Evolutionary conservation across 176 grass and related monocot genomes (phyloP).

Genomic region (Tillandsia fasciculata): DNA sequence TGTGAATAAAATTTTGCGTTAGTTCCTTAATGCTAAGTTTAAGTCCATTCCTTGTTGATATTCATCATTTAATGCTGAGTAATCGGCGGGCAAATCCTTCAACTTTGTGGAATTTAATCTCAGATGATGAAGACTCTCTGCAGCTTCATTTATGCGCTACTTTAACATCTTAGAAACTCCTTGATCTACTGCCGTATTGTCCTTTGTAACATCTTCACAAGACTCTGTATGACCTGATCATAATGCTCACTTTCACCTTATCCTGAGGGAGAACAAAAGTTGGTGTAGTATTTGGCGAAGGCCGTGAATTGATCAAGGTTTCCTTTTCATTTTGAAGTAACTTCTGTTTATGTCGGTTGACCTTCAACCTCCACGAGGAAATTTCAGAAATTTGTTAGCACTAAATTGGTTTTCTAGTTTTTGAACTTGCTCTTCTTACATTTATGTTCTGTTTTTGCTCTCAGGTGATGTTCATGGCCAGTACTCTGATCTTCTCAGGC

Average conservation of each 20-base stretch:
- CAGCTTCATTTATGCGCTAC: neutral
- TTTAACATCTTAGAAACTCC: too few relatives aligned
- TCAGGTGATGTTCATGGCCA: conserved; percentile 30
- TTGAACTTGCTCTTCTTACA: neutral
- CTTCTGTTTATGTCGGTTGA: neutral
- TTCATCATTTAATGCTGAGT: neutral
- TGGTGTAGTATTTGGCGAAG: neutral
- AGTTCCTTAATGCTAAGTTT: neutral
- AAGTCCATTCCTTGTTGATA: neutral
- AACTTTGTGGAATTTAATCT: neutral
- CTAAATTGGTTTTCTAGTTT: neutral
- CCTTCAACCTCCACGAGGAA: neutral
- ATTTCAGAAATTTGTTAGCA: neutral
- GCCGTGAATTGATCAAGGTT: neutral
- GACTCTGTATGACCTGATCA: too few relatives aligned
- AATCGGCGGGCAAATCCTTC: neutral
- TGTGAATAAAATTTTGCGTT: too few relatives aligned
- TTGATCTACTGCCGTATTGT: too few relatives aligned
- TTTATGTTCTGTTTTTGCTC: neutral
- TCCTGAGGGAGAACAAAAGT: neutral
- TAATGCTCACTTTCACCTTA: too few relatives aligned
- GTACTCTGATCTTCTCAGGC: conserved; percentile 25
- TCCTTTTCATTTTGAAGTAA: neutral
- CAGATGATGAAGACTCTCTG: neutral
- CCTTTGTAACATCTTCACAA: too few relatives aligned